Evolutionary conservation across 2,329 filamentous ascomycete genomes (phyloP), one percentile per base, ranked within the genome.

Genomic region (Monilinia fructicola): DNA sequence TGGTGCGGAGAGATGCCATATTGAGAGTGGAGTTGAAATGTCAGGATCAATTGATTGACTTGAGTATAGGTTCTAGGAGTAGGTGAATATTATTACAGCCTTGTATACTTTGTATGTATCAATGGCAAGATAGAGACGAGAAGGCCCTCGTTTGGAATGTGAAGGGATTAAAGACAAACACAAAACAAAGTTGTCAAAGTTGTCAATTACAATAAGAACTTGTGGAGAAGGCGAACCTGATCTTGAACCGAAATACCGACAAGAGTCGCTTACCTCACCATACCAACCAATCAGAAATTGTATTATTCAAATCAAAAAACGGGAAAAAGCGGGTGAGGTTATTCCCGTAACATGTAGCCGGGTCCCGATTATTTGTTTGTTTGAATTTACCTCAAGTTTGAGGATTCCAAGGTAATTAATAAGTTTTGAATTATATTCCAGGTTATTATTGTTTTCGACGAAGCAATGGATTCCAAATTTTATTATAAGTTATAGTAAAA

Each of bases 1-100:
- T 68, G 55, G 55, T 69, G 60, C 64, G 68, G 35, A 69, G 64
- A 58, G 66, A 38, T 46, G 68, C 66, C 68, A 69, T 69, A 31
- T 16, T 65, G 18, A 59, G 52, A 63, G 64, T 50, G 56, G 38
- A 48, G 21, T 55, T 50, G 21, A n/a, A 40, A 38, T 64, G 4
- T 44, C n/a, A 48, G 23, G 26, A 42, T 26, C 38, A 66, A 56
- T 64, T 58, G 62, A 48, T 35, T 63, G 42, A 31, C 26, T 26
- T 54, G 14, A 40, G 21, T 4, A n/a, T 18, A 21, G 23, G 35
- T 35, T 61, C 3, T 46, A 38, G 54, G 14, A 11, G n/a, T 60
- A 61, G 38, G 21, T 65, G 23, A 54, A 18, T 53, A 54, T 42
- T 61, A 46, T 53, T 66, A 66, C 18, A 54, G 61, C 46, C n/a